Evolutionary conservation across 768 basidiomycete species (phyloP).

Genomic region (Kwoniella sp.): DNA sequence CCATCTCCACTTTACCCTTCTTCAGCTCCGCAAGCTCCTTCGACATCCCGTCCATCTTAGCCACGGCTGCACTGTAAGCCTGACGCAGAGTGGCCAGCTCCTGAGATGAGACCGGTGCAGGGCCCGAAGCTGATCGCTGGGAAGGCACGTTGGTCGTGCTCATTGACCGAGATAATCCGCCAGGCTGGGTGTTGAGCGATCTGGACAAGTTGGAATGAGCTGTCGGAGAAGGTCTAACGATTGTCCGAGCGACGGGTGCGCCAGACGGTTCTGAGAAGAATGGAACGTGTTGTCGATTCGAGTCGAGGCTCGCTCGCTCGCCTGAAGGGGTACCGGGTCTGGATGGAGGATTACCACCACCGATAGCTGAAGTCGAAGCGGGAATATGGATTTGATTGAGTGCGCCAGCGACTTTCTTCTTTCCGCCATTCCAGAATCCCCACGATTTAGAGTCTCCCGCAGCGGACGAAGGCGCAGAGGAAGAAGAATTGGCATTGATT

Average conservation of each 20-base stretch:
- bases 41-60: conserved; percentile 39
- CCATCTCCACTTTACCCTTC: conserved; percentile 54
- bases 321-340: conserved; percentile 22
- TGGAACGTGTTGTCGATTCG: neutral
- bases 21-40: conserved; percentile 51
- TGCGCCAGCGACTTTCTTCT: conserved; percentile 43
- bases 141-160: conserved; percentile 24
- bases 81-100: conserved; percentile 37
- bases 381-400: conserved; percentile 28
- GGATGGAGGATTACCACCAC: conserved; percentile 11
- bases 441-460: conserved; percentile 18
- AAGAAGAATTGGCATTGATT: conserved; percentile 1
- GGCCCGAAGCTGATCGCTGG: conserved; percentile 7
- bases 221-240: neutral
- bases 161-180: conserved; percentile 20
- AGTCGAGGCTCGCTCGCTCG: conserved; percentile 22
- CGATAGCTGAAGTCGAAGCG: conserved; percentile 22
- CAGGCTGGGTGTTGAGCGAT: conserved; percentile 14
- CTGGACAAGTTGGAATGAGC: conserved; percentile 8
- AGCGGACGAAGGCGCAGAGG: conserved; percentile 6
- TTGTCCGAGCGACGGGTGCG: neutral
- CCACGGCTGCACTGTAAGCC: conserved; percentile 32
- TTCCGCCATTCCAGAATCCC: conserved; percentile 42
- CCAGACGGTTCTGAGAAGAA: neutral
- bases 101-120: conserved; percentile 11